phyloP scores from a whole-genome alignment of 257 asterid species.

The Solanum piurae region DNA sequence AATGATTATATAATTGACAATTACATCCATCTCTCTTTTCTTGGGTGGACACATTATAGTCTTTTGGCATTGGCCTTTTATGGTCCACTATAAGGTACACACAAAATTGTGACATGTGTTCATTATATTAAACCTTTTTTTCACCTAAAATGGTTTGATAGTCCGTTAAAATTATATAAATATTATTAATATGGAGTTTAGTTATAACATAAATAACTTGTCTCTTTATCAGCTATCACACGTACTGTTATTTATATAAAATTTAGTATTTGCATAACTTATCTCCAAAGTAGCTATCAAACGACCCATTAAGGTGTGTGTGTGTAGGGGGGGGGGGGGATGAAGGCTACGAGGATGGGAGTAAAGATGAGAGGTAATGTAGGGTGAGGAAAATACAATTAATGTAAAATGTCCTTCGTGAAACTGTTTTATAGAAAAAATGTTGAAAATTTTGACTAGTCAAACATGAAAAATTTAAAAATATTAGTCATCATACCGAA shows the following conservation, averaged over 20 bases:
- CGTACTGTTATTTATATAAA: no score
- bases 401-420: not conserved
- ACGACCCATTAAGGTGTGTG: no score
- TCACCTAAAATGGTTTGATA: not conserved
- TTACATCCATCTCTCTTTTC: not conserved
- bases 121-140: not conserved
- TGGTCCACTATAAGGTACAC: not conserved
- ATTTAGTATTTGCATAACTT: no score
- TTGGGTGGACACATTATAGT: conserved; percentile 1
- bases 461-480: not conserved
- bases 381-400: no score
- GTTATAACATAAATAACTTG: no score
- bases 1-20: not conserved
- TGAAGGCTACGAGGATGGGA: not conserved
- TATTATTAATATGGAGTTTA: no score
- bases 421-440: no score
- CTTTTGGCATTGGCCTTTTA: not conserved
- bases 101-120: not conserved
- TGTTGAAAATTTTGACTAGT: no score
- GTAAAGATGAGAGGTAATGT: no score
- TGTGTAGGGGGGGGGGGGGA: fast-evolving
- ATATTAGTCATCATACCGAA: not conserved
- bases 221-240: no score
- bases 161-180: no score
- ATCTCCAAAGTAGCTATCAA: no score